These are phyloP conservation scores for Blepharisma stoltei DNA, from an alignment of 73 alveolate species.

Conservation along the genomic window DNA sequence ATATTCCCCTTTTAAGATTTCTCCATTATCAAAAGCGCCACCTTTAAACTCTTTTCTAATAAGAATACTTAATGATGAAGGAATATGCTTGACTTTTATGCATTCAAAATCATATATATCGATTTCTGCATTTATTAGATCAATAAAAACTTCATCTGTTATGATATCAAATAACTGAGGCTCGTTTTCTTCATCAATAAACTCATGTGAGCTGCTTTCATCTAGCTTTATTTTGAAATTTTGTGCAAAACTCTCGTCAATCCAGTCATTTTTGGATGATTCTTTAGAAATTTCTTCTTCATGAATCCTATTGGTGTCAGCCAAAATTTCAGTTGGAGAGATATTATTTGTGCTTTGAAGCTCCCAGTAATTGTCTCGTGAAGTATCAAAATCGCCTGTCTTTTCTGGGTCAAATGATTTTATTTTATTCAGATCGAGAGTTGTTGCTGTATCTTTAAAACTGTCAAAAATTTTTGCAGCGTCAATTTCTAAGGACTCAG, in stretches of 20 bases:
- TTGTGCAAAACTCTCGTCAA: not conserved
- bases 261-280: not conserved
- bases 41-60: conserved; percentile 4
- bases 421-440: not conserved
- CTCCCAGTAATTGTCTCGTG: no score
- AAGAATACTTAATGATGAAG: not conserved
- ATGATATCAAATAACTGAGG: no score
- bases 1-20: not conserved
- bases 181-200: conserved; percentile 22
- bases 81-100: not conserved
- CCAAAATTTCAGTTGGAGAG: not conserved
- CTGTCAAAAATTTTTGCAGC: not conserved
- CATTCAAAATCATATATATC: not conserved
- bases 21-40: not conserved
- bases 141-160: not conserved
- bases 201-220: not conserved
- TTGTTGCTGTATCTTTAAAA: no score
- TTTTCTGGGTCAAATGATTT: conserved; percentile 14
- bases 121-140: not conserved
- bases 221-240: not conserved
- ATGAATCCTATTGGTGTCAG: not conserved
- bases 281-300: not conserved
- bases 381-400: not conserved
- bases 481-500: not conserved
- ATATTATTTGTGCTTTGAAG: no score